phyloP scores from a whole-genome alignment of 441 rosid genomes.

The Erysimum cheiri region DNA sequence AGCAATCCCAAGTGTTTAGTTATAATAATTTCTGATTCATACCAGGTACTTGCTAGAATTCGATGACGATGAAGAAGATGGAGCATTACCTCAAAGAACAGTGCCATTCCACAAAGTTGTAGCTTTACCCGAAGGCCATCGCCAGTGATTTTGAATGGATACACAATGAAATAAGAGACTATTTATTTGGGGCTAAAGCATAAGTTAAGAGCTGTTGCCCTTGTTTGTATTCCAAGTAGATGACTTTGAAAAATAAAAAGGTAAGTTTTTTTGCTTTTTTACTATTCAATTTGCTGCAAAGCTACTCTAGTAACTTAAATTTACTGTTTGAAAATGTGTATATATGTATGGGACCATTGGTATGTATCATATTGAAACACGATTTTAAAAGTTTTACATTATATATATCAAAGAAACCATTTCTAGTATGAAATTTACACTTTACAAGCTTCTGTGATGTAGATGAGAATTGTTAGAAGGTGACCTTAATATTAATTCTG shows the following conservation, averaged over 20 bases:
- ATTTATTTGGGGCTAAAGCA: background rate
- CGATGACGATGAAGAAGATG: constrained; percentile 95
- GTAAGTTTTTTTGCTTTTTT: background rate
- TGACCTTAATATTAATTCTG: background rate
- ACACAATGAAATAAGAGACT: constrained; percentile 11
- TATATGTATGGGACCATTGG: background rate
- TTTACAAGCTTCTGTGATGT: background rate
- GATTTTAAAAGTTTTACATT: background rate
- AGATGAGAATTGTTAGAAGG: no score
- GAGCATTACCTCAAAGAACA: constrained; percentile 79
- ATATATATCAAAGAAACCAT: no score
- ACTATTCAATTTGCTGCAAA: background rate
- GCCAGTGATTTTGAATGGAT: constrained; percentile 55
- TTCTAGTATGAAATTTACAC: background rate
- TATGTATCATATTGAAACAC: constrained; percentile 8
- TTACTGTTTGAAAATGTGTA: constrained; percentile 22
- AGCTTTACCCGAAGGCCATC: constrained; percentile 79
- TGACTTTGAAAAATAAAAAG: constrained; percentile 21
- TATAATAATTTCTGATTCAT: constrained; percentile 10
- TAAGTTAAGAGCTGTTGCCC: constrained; percentile 5
- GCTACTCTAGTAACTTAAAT: constrained; percentile 21
- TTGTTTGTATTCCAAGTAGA: constrained; percentile 2
- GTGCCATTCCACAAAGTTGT: constrained; percentile 89
- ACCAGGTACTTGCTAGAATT: constrained; percentile 85
- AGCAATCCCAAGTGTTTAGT: background rate